These are phyloP conservation scores for Hyaloscypha bicolor DNA, from an alignment of 495 filamentous ascomycete genomes.

Conservation along the genomic window DNA sequence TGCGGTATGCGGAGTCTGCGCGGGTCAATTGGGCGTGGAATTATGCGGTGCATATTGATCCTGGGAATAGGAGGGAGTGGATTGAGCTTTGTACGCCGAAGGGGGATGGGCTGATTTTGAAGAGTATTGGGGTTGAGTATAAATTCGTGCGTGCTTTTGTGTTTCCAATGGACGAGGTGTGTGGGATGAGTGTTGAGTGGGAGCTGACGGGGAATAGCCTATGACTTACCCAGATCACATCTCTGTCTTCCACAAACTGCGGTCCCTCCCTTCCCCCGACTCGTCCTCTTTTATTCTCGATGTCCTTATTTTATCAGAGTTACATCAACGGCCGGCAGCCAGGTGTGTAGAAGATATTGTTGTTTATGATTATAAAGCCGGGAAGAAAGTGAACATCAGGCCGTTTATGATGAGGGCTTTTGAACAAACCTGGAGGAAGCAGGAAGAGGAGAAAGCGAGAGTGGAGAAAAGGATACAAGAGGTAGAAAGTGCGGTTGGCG, in stretches of 20 bases:
- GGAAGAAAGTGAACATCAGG: slow-evolving; percentile 59
- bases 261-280: slow-evolving; percentile 35
- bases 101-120: slow-evolving; percentile 75
- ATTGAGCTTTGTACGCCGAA: slow-evolving; percentile 65
- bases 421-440: slow-evolving; percentile 61
- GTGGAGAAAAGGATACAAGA: slow-evolving; percentile 40
- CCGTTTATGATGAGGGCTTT: slow-evolving; percentile 71
- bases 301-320: slow-evolving; percentile 75
- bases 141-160: slow-evolving; percentile 74
- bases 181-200: too few species aligned
- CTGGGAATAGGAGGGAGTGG: slow-evolving; percentile 67
- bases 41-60: slow-evolving; percentile 70
- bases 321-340: slow-evolving; percentile 75
- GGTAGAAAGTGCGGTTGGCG: slow-evolving; percentile 56
- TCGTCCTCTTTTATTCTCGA: slow-evolving; percentile 50
- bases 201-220: slow-evolving; percentile 54
- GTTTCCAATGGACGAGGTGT: not conserved
- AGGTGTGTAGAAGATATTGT: slow-evolving; percentile 81
- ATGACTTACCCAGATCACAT: slow-evolving; percentile 87
- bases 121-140: slow-evolving; percentile 81
- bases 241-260: slow-evolving; percentile 85
- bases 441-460: slow-evolving; percentile 59
- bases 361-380: slow-evolving; percentile 76
- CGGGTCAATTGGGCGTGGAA: slow-evolving; percentile 83
- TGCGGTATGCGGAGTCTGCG: slow-evolving; percentile 82